Evolutionary conservation across 1,284 basidiomycete species (phyloP), one percentile per base, ranked within the genome.

Genomic region (Boletellus deceptivus): DNA sequence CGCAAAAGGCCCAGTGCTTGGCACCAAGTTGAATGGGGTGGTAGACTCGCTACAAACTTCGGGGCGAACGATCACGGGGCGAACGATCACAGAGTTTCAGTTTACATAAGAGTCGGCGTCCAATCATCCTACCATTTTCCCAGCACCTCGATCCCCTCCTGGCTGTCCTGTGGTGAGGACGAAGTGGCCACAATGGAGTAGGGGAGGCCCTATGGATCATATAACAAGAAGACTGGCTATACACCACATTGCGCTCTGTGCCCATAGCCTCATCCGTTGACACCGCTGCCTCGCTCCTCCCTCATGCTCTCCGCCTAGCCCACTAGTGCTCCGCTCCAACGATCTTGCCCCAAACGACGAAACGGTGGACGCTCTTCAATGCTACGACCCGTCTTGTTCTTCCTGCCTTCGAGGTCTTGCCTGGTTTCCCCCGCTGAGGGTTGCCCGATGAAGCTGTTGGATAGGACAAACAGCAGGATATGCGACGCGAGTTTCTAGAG

Each of bases 351-450:
- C 69, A 81, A 41, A 67, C 61, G 11, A 75, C 74, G 3, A 80
- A 76, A 72, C 83, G 81, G 80, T 78, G 27, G 52, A 49, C 27
- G 59, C 59, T 16, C 11, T 9, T 40, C n/a, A 27, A 10, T 6
- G 9, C 31, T 24, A 17, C 17, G 9, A 54, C 27, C 24, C 10
- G 27, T n/a, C 25, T 34, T 6, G 36, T 22, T 14, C 49, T 46
- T 50, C 43, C 79, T 83, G 1, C 78, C 83, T 0, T 75, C n/a
- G n/a, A n/a, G 83, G 2, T 93, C 80, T 66, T 95, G 93, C 68
- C 91, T 93, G 60, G 73, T 89, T 2, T 78, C 86, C 0, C 89
- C 89, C 7, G 80, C 93, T 5, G 77, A 89, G 9, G 92, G 94
- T 65, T 80, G 81, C 52, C 92, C 92, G 0, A 81, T 95, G 1